Conservation (phyloP, 2,329 filamentous ascomycete genomes). For the Colletotrichum godetiae region DNA sequence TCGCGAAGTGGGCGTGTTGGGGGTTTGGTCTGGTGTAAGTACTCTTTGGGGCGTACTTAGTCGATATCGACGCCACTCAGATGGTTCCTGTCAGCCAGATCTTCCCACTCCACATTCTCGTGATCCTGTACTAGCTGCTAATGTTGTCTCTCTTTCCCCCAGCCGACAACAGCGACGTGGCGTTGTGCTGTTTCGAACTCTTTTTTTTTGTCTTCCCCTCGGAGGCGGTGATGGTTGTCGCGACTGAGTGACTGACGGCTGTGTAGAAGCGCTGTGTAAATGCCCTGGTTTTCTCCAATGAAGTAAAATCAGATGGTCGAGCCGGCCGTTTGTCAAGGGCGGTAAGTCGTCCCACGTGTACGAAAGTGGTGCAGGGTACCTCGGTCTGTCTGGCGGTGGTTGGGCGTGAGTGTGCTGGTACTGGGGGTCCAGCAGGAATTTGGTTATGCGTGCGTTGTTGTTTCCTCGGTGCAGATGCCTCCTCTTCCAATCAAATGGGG, state of each 20-base stretch:
- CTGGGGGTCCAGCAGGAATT: conserved; percentile 27
- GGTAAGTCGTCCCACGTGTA: conserved; percentile 36
- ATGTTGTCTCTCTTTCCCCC: neutral
- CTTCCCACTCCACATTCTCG: conserved; percentile 25
- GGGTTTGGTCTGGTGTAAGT: conserved; percentile 22
- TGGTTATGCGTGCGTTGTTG: conserved; percentile 36
- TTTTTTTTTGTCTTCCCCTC: neutral
- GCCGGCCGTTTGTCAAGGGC: conserved; percentile 23
- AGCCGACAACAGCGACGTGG: conserved; percentile 5
- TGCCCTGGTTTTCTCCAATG: conserved; percentile 14
- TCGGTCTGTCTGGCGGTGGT: conserved; percentile 31
- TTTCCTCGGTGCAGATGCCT: conserved; percentile 27
- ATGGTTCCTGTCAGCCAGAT: conserved; percentile 14
- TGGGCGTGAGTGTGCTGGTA: conserved; percentile 26
- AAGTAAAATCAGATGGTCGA: neutral
- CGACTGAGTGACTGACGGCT: neutral
- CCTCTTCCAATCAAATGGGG: conserved; percentile 31
- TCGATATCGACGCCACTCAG: conserved; percentile 10
- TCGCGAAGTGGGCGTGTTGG: conserved; percentile 4
- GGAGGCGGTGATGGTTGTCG: conserved; percentile 19
- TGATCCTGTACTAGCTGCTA: neutral
- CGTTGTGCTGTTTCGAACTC: conserved; percentile 14
- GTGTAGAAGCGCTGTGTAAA: neutral
- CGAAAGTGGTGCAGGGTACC: conserved; percentile 21
- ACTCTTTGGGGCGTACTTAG: conserved; percentile 1